Base-by-base conservation (phyloP, 2,329 filamentous ascomycete species). In the Xylariomycetidae sp. region DNA sequence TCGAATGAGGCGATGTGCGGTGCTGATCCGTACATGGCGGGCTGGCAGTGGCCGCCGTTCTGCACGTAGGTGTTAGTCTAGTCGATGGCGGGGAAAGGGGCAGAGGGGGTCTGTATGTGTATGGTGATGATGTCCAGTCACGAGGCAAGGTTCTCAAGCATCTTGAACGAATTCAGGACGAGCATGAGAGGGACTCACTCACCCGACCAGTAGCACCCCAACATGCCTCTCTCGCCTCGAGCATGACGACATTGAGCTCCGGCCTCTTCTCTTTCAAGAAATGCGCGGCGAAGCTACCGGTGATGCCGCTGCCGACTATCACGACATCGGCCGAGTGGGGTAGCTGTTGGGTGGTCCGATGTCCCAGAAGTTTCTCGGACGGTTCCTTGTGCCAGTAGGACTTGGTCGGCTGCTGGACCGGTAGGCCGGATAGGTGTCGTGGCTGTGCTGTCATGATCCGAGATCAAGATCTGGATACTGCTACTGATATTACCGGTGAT, bases 191-290 rank as follows among this genome's bases (percentile, higher is more conserved):
- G n/a, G n/a, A n/a, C n/a, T n/a, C n/a, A 67, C 77, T 68, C 51
- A 85, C 82, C 51, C 85, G 64, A n/a, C 85, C 85, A 1, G 85
- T 90, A n/a, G 85, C 85, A 13, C 85, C 85, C 75, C 77, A 88
- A 52, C 85, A 89, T 4, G 80, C 83, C 63, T 89, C 85, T 48
- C 85, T 70, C 11, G 85, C 85, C 60, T 90, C 85, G 5, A 90
- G 67, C 65, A 89, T 72, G 5, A 89, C 67, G 6, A 88, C 72
- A n/a, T 61, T 67, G 38, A 70, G 62, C 5, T 68, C 64, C 25
- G 58, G 53, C 47, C 38, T 57, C 42, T 42, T 63, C 36, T 63
- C 67, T 50, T 62, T 72, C 32, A 87, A 64, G 51, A 76, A 78
- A 42, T 77, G 70, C 4, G 82, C 82, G 1, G 79, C 81, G 57